These are phyloP conservation scores for Triangularia verruculosa DNA, from an alignment of 2,329 filamentous ascomycete species.

Conservation along the genomic window DNA sequence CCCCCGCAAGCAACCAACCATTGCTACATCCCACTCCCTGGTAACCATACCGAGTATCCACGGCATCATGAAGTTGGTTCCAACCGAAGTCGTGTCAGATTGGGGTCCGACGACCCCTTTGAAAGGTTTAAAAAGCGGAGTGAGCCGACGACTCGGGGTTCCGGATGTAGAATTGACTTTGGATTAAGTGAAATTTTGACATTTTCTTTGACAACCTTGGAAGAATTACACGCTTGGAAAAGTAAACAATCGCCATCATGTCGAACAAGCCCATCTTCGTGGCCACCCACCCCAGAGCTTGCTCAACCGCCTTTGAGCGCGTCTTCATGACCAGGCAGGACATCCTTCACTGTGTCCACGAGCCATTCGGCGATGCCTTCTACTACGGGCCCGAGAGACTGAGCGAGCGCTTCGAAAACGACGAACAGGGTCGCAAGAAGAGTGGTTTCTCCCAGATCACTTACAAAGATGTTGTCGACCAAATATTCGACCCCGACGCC, in stretches of 20 bases:
- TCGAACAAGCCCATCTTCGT: conserved; percentile 82
- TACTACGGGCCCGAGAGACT: conserved; percentile 93
- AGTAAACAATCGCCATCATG: neutral
- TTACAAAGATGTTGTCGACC: conserved; percentile 73
- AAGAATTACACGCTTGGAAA: neutral
- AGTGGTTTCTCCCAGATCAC: conserved; percentile 69
- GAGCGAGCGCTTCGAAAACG: conserved; percentile 71
- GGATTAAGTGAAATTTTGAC: neutral
- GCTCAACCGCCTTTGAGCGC: conserved; percentile 95
- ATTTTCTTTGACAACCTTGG: neutral
- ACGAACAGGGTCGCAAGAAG: conserved; percentile 52
- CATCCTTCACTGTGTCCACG: conserved; percentile 79
- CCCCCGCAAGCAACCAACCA: neutral
- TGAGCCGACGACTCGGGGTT: neutral
- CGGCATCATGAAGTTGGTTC: neutral
- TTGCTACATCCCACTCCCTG: conserved; percentile 5
- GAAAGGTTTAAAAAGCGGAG: neutral
- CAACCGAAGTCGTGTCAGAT: neutral
- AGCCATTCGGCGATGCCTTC: conserved; percentile 95
- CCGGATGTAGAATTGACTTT: neutral
- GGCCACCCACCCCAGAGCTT: conserved; percentile 89
- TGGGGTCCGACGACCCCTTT: neutral
- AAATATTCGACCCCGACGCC: conserved; percentile 63
- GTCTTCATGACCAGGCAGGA: conserved; percentile 95
- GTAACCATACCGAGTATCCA: neutral